Evolutionary conservation across 306 rosid genomes (phyloP), one percentile per base, ranked within the genome.

Genomic region (Cicer bijugum): DNA sequence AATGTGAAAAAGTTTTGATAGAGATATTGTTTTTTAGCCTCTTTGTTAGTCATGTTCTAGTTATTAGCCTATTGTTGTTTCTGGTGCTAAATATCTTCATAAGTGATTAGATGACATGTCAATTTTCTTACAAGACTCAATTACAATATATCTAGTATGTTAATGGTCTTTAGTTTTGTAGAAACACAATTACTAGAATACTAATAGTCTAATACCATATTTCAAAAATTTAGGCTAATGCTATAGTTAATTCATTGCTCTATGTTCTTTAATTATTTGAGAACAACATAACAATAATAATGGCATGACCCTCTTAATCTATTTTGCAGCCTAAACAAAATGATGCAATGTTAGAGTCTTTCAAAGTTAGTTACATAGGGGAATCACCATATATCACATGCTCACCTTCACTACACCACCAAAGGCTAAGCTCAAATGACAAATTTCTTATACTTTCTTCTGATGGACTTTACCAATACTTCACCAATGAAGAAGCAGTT

Each of bases 381-480:
- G 88, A 76, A 38, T 81, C 89, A 0, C 92, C 96, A 0, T 93
- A 93, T 71, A 80, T 91, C 7, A 85, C 88, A 11, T 89, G 97
- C 64, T 57, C 46, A 19, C 96, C 97, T 44, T 85, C 96, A 38
- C 83, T 93, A 19, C 68, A 76, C 67, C 96, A 91, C 79, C 85
- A 89, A 44, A 86, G 72, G 74, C 88, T 93, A 48, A 75, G 59
- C 67, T 81, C 86, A 61, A 83, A 63, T 52, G 96, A 93, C 83
- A 85, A 70, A 28, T 86, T 93, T 84, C 81, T 93, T 73, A 80
- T 93, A 71, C 52, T 89, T 50, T 93, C 97, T 35, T 91, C 97
- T n/a, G 98, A 93, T 82, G 98, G 97, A 58, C 91, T 93, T 53
- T 85, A 81, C 72, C 96, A 93, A 42, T 93, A 89, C 77, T 88